Evolutionary conservation across 2,329 filamentous ascomycete genomes (phyloP).

Genomic region (Ceratocystis eucalypticola): DNA sequence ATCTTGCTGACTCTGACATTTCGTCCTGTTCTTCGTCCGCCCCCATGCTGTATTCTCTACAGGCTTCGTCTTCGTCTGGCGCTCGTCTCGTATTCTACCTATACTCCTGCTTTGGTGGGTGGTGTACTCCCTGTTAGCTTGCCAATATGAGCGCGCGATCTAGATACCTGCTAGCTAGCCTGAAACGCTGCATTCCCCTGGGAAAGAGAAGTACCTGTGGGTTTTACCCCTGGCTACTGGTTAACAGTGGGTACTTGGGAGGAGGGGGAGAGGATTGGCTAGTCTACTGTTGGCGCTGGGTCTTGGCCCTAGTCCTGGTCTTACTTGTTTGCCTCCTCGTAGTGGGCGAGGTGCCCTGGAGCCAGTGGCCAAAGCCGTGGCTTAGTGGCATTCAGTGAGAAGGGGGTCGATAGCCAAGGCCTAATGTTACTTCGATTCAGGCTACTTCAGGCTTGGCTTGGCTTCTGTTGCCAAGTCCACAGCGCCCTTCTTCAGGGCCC

Average conservation of each 20-base stretch:
- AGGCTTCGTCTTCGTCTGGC: background rate
- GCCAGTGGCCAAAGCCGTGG: background rate
- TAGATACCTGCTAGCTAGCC: background rate
- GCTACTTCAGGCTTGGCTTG: too few relatives aligned
- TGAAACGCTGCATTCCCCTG: background rate
- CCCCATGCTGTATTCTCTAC: background rate
- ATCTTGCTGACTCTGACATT: too few relatives aligned
- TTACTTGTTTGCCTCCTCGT: too few relatives aligned
- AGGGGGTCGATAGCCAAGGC: too few relatives aligned
- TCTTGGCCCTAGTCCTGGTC: too few relatives aligned
- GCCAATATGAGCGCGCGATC: conserved; percentile 24
- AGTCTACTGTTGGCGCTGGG: too few relatives aligned
- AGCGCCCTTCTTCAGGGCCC: too few relatives aligned
- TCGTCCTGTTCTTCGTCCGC: too few relatives aligned
- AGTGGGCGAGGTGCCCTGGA: background rate
- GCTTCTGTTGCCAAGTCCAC: too few relatives aligned
- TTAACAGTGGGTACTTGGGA: background rate
- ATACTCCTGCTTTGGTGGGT: background rate
- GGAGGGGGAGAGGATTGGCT: background rate
- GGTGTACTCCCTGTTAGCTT: conserved; percentile 21
- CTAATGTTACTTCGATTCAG: too few relatives aligned
- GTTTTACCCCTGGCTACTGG: conserved; percentile 9
- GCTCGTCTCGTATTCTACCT: background rate
- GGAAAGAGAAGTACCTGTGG: background rate
- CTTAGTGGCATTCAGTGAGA: background rate